Base-by-base conservation (phyloP, 345 rosid genomes). In the Bretschneidera sinensis region DNA sequence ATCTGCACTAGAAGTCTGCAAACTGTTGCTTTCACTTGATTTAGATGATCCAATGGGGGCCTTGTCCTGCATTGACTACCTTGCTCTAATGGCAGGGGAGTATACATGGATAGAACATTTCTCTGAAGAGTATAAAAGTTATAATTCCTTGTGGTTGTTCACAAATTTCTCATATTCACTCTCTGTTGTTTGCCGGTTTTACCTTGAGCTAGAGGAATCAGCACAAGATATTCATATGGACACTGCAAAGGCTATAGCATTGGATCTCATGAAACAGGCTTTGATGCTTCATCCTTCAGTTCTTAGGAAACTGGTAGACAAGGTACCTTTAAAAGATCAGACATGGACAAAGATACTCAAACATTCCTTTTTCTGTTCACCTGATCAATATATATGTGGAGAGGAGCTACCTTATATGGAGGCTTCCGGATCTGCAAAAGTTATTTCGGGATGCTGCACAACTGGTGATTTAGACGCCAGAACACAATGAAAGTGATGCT, bases 1-100 rank as follows among this genome's bases (percentile, higher is more conserved):
- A 48, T 88, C 98, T 21, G 98, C 95, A 0, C 74, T 91, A 9
- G 98, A 91, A 76, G 95, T 86, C 49, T 91, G 96, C 85, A 91
- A 88, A 63, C 72, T 91, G 18, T 73, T 91, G 80, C 88, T 91
- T 65, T 81, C 92, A 0, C 67, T 91, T 28, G 96, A 91, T 75
- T 68, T 68, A 43, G 94, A 85, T 70, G 89, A 91, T 76, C 95
- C 92, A 16, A 81, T 81, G 74, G 98, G 98, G 19, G 94, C 88
- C 51, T 70, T 88, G 81, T 88, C 86, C 76, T 88, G 96, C 67
- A 83, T 91, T 51, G 98, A 91, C 70, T 91, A 91, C 73, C 86
- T 86, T 64, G 83, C 95, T 57, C 62, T 91, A 68, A 86, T 96
- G 75, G 96, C 96, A 16, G 89, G 78, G 69, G 92, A 88, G 73